Conservation (phyloP, 148 eudicot genomes). For the Polygonum maritimum region DNA sequence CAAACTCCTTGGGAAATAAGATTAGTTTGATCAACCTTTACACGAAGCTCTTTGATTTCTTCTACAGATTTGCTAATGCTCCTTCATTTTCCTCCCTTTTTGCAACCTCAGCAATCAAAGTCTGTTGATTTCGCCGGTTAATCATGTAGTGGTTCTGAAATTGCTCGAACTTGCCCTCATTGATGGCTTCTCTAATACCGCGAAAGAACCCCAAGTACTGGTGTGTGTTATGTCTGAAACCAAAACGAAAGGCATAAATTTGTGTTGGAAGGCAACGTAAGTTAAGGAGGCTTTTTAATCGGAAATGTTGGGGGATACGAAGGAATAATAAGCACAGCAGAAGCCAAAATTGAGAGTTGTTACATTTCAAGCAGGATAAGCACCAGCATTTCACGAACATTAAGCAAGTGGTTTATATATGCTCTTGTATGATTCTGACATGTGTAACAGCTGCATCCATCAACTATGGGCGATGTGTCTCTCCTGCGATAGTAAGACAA, state of each 20-base stretch:
- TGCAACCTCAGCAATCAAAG: conserved; percentile 11
- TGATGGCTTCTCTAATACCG: conserved; percentile 52
- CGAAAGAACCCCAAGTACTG: conserved; percentile 66
- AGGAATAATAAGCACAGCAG: background rate
- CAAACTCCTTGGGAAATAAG: too few species aligned
- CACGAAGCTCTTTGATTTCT: too few species aligned
- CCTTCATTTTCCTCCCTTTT: too few species aligned
- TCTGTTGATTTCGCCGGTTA: conserved; percentile 27
- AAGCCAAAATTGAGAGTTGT: background rate
- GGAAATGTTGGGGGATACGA: background rate
- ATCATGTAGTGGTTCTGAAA: conserved; percentile 35
- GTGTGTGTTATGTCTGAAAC: conserved; percentile 73
- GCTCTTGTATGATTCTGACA: conserved; percentile 83
- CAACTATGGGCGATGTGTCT: conserved; percentile 53
- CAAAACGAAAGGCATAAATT: conserved; percentile 2
- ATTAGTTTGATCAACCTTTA: too few species aligned
- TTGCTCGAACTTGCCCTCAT: conserved; percentile 42
- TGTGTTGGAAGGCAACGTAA: background rate
- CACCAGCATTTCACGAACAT: conserved; percentile 76
- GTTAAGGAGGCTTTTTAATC: background rate
- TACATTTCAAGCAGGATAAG: conserved; percentile 76
- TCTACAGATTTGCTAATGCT: too few species aligned
- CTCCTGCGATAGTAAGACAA: conserved; percentile 31
- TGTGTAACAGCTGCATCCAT: conserved; percentile 61
- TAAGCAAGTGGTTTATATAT: conserved; percentile 68